Conservation (phyloP, 2,329 filamentous ascomycete genomes). For the Aspergillus hortae region DNA sequence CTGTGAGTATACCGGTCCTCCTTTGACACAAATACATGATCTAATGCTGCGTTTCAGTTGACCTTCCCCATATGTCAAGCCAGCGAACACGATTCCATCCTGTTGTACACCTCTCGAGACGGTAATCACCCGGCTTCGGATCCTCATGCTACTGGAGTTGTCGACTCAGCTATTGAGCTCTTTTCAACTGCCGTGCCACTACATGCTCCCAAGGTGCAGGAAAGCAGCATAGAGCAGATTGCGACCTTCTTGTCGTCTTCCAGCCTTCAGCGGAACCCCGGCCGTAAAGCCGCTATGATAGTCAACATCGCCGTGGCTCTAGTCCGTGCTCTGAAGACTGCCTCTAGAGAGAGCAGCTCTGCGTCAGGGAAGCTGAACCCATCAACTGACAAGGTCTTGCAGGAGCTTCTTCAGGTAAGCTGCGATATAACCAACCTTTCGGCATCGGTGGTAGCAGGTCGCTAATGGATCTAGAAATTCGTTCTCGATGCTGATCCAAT, state of each 20-base stretch:
- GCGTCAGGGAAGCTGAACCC: slow-evolving; percentile 68
- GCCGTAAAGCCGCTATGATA: slow-evolving; percentile 82
- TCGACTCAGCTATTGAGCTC: slow-evolving; percentile 88
- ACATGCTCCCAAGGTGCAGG: slow-evolving; percentile 86
- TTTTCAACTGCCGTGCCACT: slow-evolving; percentile 90
- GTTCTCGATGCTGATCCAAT: slow-evolving; percentile 80
- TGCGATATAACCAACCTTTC: no score
- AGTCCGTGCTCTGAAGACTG: slow-evolving; percentile 75
- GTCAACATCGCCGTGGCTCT: slow-evolving; percentile 86
- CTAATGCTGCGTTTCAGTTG: slow-evolving; percentile 30
- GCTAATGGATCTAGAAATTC: slow-evolving; percentile 52
- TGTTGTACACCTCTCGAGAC: slow-evolving; percentile 62
- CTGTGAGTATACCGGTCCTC: slow-evolving; percentile 26
- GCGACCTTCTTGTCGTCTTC: slow-evolving; percentile 81
- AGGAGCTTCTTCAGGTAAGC: slow-evolving; percentile 73
- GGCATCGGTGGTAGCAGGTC: slow-evolving; percentile 1
- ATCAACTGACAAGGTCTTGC: slow-evolving; percentile 70
- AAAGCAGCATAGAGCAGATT: slow-evolving; percentile 92
- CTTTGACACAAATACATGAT: neutral
- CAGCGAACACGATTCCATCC: slow-evolving; percentile 82
- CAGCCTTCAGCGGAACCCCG: slow-evolving; percentile 76
- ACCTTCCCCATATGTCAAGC: slow-evolving; percentile 70
- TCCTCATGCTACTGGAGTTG: slow-evolving; percentile 85
- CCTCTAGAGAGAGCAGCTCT: slow-evolving; percentile 74
- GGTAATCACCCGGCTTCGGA: slow-evolving; percentile 57